Conservation (phyloP, 192 early-diverging fungal species). For the Podila epicladia region DNA sequence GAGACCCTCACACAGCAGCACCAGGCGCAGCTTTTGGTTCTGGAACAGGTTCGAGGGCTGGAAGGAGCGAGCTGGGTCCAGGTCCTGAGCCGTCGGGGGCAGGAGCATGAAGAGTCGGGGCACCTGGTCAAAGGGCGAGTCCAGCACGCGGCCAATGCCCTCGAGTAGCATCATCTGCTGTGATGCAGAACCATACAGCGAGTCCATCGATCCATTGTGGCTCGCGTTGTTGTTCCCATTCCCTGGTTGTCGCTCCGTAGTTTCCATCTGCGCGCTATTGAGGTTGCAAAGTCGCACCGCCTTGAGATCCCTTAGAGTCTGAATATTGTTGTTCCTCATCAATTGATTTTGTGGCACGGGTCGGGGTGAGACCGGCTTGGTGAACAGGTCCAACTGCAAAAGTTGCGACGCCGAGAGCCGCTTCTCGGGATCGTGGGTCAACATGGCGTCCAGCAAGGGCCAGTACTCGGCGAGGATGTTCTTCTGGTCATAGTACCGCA, state of each 20-base stretch:
- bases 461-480: conserved; percentile 11
- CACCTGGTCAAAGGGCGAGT: conserved; percentile 40
- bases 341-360: conserved; percentile 16
- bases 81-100: conserved; percentile 27
- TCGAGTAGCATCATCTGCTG: conserved; percentile 38
- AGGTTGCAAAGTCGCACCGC: conserved; percentile 25
- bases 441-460: conserved; percentile 34
- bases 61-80: conserved; percentile 20
- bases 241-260: not conserved
- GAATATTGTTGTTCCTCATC: conserved; percentile 35
- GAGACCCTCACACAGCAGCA: conserved; percentile 36
- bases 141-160: conserved; percentile 34
- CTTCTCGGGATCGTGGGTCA: conserved; percentile 24
- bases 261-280: not conserved
- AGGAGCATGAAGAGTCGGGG: conserved; percentile 50
- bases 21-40: conserved; percentile 30
- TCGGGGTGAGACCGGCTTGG: conserved; percentile 2
- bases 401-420: conserved; percentile 25
- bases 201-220: conserved; percentile 9
- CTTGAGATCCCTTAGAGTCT: conserved; percentile 32
- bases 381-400: conserved; percentile 35
- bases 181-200: not conserved
- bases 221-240: not conserved
- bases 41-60: conserved; percentile 20
- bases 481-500: conserved; percentile 37